phyloP scores from a whole-genome alignment of 2,329 filamentous ascomycete species.

The Colletotrichum salicis region DNA sequence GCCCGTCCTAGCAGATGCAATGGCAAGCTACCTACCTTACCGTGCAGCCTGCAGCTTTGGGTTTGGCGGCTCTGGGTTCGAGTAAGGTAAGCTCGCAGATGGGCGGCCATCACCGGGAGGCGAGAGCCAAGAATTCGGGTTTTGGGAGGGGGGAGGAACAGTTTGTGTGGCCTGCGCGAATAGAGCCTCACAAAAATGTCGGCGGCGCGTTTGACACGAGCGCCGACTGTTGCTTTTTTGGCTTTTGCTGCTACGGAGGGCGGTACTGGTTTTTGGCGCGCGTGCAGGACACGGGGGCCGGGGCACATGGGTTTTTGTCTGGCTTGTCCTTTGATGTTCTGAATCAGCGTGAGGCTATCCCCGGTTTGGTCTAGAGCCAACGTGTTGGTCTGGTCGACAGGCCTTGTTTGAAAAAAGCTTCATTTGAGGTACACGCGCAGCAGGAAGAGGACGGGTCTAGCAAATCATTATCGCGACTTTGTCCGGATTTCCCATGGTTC shows the following conservation, averaged over 20 bases:
- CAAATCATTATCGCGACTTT: no score
- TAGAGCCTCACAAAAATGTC: constrained; percentile 5
- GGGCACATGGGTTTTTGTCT: background rate
- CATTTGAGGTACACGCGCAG: background rate
- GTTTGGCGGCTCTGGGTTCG: background rate
- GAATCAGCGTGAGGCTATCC: constrained; percentile 11
- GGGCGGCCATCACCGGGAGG: background rate
- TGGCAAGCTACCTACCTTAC: background rate
- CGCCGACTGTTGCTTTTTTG: constrained; percentile 7
- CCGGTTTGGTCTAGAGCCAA: constrained; percentile 1
- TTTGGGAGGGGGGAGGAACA: no score
- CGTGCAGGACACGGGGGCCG: background rate
- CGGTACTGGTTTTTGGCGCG: background rate
- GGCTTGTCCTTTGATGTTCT: background rate
- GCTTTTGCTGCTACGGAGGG: background rate
- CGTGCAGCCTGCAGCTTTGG: background rate
- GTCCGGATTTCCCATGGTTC: no score
- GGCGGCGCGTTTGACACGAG: constrained; percentile 12
- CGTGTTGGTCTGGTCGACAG: background rate
- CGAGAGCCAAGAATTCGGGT: background rate
- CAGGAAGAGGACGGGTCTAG: no score
- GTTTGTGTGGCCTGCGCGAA: background rate
- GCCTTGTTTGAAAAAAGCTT: background rate
- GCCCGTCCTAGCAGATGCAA: background rate
- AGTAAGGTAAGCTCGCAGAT: background rate